These are phyloP conservation scores for Dovyalis caffra DNA, from an alignment of 345 rosid genomes.

Conservation along the genomic window DNA sequence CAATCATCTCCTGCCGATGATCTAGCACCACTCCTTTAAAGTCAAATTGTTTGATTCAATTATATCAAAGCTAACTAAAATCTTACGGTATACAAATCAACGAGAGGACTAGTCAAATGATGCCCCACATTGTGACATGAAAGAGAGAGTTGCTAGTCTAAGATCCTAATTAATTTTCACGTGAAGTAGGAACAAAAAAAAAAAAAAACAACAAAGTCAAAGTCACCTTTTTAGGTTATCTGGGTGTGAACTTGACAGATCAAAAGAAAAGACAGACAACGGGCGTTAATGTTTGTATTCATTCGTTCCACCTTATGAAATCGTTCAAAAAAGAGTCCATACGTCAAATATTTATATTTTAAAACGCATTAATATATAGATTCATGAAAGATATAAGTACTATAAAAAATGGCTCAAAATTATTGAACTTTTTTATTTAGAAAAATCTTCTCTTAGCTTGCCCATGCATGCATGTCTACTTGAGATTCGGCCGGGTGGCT, in stretches of 20 bases:
- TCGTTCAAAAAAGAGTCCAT: neutral
- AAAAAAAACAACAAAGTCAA: neutral
- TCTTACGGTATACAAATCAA: neutral
- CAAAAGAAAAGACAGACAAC: neutral
- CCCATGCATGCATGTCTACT: no score
- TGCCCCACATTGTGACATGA: neutral
- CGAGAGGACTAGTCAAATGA: neutral
- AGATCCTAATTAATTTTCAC: neutral
- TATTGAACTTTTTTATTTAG: no score
- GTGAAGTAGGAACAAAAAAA: no score
- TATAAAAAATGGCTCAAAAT: no score
- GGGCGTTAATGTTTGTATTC: no score
- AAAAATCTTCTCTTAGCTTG: no score
- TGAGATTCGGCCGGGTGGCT: neutral
- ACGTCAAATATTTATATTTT: neutral
- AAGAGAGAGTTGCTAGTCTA: neutral
- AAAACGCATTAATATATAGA: neutral
- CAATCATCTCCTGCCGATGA: no score
- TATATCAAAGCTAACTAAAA: neutral
- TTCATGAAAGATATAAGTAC: neutral
- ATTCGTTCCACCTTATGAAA: no score
- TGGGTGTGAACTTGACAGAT: neutral
- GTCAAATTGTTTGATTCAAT: no score
- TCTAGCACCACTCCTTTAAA: no score
- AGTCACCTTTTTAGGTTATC: neutral